A percentile compares a stretch with the other conserved stretches of the same genome.
phyloP scores from a whole-genome alignment of 1,139 yeast genomes.

The Hyphopichia wangnamkhiaoensis region DNA sequence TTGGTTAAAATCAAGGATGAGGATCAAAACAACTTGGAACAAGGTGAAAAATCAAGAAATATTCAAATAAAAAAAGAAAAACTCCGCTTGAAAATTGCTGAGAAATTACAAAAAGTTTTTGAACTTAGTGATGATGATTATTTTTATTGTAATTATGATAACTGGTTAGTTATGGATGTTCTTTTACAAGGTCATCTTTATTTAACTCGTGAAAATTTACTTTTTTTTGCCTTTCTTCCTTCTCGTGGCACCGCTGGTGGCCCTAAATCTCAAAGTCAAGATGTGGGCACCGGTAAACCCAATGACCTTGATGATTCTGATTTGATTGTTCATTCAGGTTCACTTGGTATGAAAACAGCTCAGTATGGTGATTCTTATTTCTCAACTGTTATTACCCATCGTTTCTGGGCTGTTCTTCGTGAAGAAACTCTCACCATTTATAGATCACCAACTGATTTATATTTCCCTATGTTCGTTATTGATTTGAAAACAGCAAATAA shows the following conservation, averaged over 20 bases:
- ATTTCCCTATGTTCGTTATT: constrained; percentile 77
- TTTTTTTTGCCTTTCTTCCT: constrained; percentile 86
- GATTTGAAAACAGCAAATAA: constrained; percentile 65
- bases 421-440: constrained; percentile 71
- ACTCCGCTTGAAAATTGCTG: constrained; percentile 34
- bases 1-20: constrained; percentile 18
- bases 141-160: constrained; percentile 58
- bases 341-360: constrained; percentile 52
- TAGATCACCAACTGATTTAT: constrained; percentile 70
- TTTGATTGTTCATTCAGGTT: constrained; percentile 41
- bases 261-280: constrained; percentile 3
- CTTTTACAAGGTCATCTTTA: constrained; percentile 83
- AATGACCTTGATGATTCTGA: constrained; percentile 30
- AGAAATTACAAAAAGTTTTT: constrained; percentile 38
- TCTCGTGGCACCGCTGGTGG: constrained; percentile 17
- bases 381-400: constrained; percentile 34
- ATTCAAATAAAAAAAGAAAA: constrained; percentile 13
- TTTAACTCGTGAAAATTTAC: constrained; percentile 61
- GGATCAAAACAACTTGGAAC: constrained; percentile 3
- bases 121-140: constrained; percentile 49
- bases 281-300: constrained; percentile 5
- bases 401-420: constrained; percentile 77
- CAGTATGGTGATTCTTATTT: constrained; percentile 43
- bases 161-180: constrained; percentile 84
- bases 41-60: constrained; percentile 12